Base-by-base conservation (phyloP, 2,329 filamentous ascomycete genomes). In the Neofusicoccum laricinum region DNA sequence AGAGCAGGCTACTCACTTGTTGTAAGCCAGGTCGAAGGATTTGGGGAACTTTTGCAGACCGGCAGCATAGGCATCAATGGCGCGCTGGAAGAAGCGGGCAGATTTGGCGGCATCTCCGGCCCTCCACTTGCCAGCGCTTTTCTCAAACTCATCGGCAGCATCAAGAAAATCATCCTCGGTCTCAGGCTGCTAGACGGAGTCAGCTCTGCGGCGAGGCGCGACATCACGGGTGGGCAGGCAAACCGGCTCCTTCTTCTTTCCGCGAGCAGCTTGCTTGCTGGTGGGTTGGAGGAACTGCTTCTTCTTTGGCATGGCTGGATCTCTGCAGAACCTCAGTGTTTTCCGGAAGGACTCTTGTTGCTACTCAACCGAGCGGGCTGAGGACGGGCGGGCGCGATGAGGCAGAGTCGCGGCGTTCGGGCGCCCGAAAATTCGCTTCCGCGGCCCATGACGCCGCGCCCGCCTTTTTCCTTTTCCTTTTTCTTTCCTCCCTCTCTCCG, bases 111-210 rank as follows among this genome's bases (percentile, higher is more conserved):
- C 83, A 73, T 92, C 89, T 21, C 89, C 90, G 41, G 84, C 88
- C 57, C 89, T 82, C 86, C 89, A 91, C 82, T 92, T 92, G 67
- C 89, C 88, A 6, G 88, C 89, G 4, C 86, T 86, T 74, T 90
- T 87, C 76, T 92, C 89, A 66, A 87, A 82, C 36, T 88, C 85
- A 62, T 91, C 88, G 11, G 88, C 89, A 25, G 83, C 85, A 66
- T 86, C 87, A 61, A 90, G 81, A 69, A 86, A 91, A 67, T 91
- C 89, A 77, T 90, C 88, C 59, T 86, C 86, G 1, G 85, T 86
- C 64, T 85, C 81, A 4, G 88, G 85, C 17, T 78, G 79, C 78
- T 88, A 70, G 38, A 21, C 2, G 25, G 30, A 3, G 45, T 64
- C 38, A 64, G 62, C 30, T 15, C 30, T 34, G 17, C 15, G 30